Evolutionary conservation across 2,329 filamentous ascomycete genomes (phyloP), one percentile per base, ranked within the genome.

Genomic region (Pseudogymnoascus verrucosus): DNA sequence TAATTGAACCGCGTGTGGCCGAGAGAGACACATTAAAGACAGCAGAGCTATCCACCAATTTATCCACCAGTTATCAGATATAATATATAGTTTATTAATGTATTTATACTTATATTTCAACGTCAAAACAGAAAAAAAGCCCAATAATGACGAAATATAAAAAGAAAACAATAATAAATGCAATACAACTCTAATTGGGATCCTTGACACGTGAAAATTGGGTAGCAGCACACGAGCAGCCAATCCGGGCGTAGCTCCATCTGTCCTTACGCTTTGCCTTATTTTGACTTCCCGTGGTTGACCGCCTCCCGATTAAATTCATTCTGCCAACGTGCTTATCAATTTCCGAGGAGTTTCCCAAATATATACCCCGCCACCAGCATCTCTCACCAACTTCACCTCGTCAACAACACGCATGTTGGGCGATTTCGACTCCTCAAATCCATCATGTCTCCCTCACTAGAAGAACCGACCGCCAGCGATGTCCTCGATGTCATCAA

Each of bases 401-500:
- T 39, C 19, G n/a, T 2, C 59, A 19, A 26, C 37, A 61, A 61
- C 5, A 26, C 59, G 0, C 19, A 39, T 23, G 7, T 21, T 26
- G 59, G 34, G 12, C 34, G 21, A 61, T 31, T 61, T 26, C 37
- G n/a, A 40, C 7, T 11, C 34, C n/a, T 26, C 6, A 40, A 19
- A 40, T 21, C 34, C 31, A 71, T 39, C n/a, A 96, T 96, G 91
- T 88, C 91, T 62, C 91, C 91, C 16, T 91, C 89, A 23, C 79
- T 96, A 51, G 89, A 96, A 78, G 86, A 88, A 70, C 83, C 88
- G 60, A 39, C 12, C 14, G 11, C 59, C 19, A 4, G 12, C 5
- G 74, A 82, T 40, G 80, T 87, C 61, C 81, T 87, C 66, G 87
- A 91, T 64, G 88, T 92, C 67, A 79, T 96, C 69, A 80, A 86